Evolutionary conservation across 805 yeast genomes (phyloP).

Genomic region (Hemisphaericaspora nanyangensis): DNA sequence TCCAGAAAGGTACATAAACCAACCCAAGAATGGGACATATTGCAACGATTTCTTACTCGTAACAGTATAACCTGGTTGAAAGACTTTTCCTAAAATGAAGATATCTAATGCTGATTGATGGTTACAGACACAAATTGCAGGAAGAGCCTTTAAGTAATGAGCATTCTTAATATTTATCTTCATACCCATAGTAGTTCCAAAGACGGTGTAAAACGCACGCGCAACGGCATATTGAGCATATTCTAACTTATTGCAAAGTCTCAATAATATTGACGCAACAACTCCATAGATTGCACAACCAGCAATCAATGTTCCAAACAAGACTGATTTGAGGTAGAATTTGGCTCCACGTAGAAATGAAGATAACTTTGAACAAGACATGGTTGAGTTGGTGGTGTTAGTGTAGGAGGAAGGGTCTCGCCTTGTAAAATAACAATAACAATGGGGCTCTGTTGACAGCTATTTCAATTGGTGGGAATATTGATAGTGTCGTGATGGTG

Average conservation of each 20-base stretch:
- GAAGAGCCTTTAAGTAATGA: slow-evolving; percentile 48
- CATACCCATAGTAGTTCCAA: slow-evolving; percentile 64
- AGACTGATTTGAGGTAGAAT: slow-evolving; percentile 52
- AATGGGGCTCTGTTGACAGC: too few relatives aligned
- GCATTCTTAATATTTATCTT: slow-evolving; percentile 67
- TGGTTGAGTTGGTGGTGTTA: background rate
- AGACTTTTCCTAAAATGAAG: slow-evolving; percentile 71
- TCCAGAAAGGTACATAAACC: slow-evolving; percentile 93
- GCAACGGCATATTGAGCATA: slow-evolving; percentile 90
- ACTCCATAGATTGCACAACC: slow-evolving; percentile 75
- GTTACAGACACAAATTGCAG: slow-evolving; percentile 80
- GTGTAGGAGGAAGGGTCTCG: too few relatives aligned
- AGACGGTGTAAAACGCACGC: slow-evolving; percentile 63
- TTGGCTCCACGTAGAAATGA: slow-evolving; percentile 21
- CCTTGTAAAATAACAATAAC: too few relatives aligned
- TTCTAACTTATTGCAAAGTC: slow-evolving; percentile 69
- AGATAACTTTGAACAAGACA: too few relatives aligned
- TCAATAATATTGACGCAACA: slow-evolving; percentile 62
- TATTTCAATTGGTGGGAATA: too few relatives aligned
- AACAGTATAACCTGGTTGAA: slow-evolving; percentile 86
- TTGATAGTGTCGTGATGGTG: too few relatives aligned
- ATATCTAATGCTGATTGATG: slow-evolving; percentile 92
- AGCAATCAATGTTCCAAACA: slow-evolving; percentile 51
- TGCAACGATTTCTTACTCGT: slow-evolving; percentile 86
- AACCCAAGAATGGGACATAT: slow-evolving; percentile 87